A percentile compares a stretch with the other conserved stretches of the same genome.
Evolutionary conservation across 2,329 filamentous ascomycete species (phyloP).

Genomic region (Phyllosticta citribraziliensis): DNA sequence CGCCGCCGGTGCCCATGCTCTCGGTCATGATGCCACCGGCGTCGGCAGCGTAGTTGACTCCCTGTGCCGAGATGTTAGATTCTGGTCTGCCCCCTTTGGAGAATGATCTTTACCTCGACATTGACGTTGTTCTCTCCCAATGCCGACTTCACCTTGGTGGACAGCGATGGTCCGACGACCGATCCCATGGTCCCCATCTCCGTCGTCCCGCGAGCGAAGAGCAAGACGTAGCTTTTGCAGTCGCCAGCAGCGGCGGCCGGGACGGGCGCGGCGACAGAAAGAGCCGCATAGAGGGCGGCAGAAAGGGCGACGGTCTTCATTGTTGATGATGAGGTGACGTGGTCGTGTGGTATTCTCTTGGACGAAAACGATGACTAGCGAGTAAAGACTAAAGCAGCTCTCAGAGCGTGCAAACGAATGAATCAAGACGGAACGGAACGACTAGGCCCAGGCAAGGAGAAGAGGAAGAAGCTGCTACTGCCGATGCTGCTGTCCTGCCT

Average conservation of each 20-base stretch:
- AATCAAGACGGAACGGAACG: background rate
- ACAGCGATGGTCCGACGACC: conserved; percentile 42
- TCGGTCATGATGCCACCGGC: conserved; percentile 19
- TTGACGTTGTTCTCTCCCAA: conserved; percentile 35
- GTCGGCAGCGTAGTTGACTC: conserved; percentile 43
- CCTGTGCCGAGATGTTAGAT: conserved; percentile 32
- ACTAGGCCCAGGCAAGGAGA: background rate
- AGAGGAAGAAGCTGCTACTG: background rate
- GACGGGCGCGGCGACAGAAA: background rate
- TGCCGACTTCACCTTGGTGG: conserved; percentile 32
- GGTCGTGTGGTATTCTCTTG: background rate
- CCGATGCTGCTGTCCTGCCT: background rate
- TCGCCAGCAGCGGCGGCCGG: background rate
- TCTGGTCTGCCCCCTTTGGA: background rate
- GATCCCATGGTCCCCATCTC: conserved; percentile 44
- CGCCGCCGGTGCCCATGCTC: background rate
- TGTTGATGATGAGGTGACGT: background rate
- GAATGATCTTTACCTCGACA: conserved; percentile 18
- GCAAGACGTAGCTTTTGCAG: conserved; percentile 31
- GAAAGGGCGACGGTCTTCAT: background rate
- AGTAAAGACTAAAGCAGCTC: background rate
- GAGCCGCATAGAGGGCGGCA: background rate
- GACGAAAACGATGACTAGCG: background rate
- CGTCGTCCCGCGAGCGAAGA: conserved; percentile 48
- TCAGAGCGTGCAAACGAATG: background rate